Evolutionary conservation across 2,329 filamentous ascomycete species (phyloP).

Genomic region (Colletotrichum graminicola): DNA sequence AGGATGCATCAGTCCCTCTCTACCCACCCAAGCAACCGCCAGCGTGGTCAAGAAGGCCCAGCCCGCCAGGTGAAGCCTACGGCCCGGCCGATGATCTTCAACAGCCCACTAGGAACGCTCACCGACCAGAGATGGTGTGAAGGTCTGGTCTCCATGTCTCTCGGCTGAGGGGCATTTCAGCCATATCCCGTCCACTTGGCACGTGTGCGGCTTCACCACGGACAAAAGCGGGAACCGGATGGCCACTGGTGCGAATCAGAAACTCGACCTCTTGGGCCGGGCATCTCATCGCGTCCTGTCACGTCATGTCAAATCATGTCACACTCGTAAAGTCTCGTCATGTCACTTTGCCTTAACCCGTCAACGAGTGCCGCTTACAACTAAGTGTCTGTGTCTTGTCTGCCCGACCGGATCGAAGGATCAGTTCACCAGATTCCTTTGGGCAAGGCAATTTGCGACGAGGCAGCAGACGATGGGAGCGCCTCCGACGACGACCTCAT

Average conservation of each 20-base stretch:
- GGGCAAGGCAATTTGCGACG: background rate
- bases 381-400: constrained; percentile 7
- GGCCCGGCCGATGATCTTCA: constrained; percentile 31
- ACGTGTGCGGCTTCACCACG: constrained; percentile 28
- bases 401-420: constrained; percentile 3
- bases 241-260: constrained; percentile 2
- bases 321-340: background rate
- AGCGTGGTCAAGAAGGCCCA: background rate
- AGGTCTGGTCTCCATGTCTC: constrained; percentile 40
- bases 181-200: constrained; percentile 32
- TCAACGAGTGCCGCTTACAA: background rate
- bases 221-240: constrained; percentile 18
- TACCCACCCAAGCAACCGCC: background rate
- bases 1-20: constrained; percentile 7
- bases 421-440: background rate
- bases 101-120: constrained; percentile 26
- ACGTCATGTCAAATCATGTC: background rate
- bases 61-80: constrained; percentile 11
- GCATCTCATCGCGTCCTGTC: background rate
- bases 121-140: constrained; percentile 39
- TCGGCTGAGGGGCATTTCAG: constrained; percentile 34
- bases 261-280: constrained; percentile 1
- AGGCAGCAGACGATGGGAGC: background rate
- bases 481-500: constrained; percentile 15
- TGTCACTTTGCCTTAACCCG: background rate